Base-by-base conservation (phyloP, 768 basidiomycete species). In the Calocybe gangraenosa region DNA sequence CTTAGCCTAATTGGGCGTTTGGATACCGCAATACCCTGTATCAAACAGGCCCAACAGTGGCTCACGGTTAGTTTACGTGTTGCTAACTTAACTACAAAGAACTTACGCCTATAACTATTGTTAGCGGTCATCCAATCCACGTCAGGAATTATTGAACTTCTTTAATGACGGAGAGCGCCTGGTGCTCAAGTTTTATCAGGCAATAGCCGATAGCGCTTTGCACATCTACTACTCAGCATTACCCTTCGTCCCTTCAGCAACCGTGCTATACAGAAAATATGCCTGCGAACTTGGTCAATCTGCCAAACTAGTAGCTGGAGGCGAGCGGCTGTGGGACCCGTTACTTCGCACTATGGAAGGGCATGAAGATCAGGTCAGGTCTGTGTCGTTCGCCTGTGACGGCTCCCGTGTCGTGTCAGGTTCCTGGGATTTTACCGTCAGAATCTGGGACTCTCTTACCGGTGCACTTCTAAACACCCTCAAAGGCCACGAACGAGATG, bases 211-310 rank as follows among this genome's bases (percentile, higher is more conserved):
- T 13, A 47, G 46, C 28, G 46, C 46, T 4, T 30, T 47, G n/a
- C 46, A 47, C 39, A 36, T 47, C 25, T 47, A 47, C 28, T 40
- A 47, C 11, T 47, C 46, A 3, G 46, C 46, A 9, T 34, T 47
- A 11, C 46, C 39, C 3, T 47, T 47, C 17, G 33, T 40, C 15
- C 46, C 46, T n/a, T 35, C 21, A 8, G 46, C 40, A 25, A 47
- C 46, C 9, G 34, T 40, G 1, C 11, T 47, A 20, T 47, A 40
- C 46, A 28, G 25, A 28, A 47, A 31, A 21, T 40, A 47, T 28
- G 20, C 22, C 15, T 3, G 25, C 2, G 39, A 41, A 11, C 46
- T 40, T 28, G 44, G 40, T 5, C 37, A 18, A 15, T 47, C 38
- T 3, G 36, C 34, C 23, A 37, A 20, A 8, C 25, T 37, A n/a